Evolutionary conservation across 352 stramenopile species (phyloP), one percentile per base, ranked within the genome.

Genomic region (Globisporangium megalacanthum): DNA sequence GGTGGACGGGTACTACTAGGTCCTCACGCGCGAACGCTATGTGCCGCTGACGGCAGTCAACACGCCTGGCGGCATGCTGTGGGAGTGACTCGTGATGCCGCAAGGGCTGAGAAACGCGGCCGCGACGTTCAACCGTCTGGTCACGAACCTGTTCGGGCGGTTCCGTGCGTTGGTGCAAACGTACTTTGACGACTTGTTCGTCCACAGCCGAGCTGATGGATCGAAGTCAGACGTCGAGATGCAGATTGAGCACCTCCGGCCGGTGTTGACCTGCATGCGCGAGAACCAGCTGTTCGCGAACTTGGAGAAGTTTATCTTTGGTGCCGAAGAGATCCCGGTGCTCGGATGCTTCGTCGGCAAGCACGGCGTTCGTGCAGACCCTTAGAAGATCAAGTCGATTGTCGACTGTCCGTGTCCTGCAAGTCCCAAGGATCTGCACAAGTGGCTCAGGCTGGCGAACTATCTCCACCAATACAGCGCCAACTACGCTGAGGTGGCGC

Each of bases 1-100:
- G 33, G 56, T 14, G 1, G 61, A 70, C 13, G 70, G 61, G 13
- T 78, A 63, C 54, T 72, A 70, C 42, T 59, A 77, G 36, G 57
- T 70, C 6, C 49, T 72, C 2, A 77, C 70, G 60, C 45, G 54
- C 0, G 44, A 58, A 3, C 29, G 11, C 0, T 52, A 66, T 15
- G 59, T 78, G 1, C 48, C 55, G 0, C 31, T 66, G 0, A 76
- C 61, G 1, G 58, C 61, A 0, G 61, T 75, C 7, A 60, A 54
- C 45, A 70, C 68, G 0, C 56, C 64, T 0, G 64, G 55, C 15
- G 63, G 52, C 7, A 65, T 62, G 57, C 52, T 69, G 9, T 74
- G 37, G 39, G 64, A 72, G 42, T 75, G 51, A 37, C 47, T 70
- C 0, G 64, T 70, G 13, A 70, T 70, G 56, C 65, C 68, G 0